Conservation (phyloP, 2,329 filamentous ascomycete species). For the Alternaria tenuissima region DNA sequence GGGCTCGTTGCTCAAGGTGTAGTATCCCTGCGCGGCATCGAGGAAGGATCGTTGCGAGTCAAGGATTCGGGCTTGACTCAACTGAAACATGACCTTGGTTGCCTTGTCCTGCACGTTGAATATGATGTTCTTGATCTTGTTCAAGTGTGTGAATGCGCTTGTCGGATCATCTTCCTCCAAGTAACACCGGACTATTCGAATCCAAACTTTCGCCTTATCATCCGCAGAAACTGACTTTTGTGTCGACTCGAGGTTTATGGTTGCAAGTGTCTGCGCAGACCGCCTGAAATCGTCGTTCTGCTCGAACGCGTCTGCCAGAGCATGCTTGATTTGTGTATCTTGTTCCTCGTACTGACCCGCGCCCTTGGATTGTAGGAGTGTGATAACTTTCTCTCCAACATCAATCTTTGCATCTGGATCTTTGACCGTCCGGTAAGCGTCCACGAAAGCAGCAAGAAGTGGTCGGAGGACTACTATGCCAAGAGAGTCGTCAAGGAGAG, state of each 20-base stretch:
- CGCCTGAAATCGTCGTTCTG: constrained; percentile 78
- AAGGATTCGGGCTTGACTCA: constrained; percentile 90
- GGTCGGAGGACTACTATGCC: constrained; percentile 79
- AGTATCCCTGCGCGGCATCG: constrained; percentile 86
- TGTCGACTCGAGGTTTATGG: constrained; percentile 87
- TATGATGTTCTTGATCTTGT: constrained; percentile 94
- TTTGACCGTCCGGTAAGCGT: constrained; percentile 67
- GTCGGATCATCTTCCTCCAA: constrained; percentile 93
- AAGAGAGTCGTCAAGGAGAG: constrained; percentile 72
- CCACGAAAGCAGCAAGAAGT: constrained; percentile 72
- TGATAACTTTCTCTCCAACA: constrained; percentile 77
- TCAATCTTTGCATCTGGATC: constrained; percentile 74
- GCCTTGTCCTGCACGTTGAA: constrained; percentile 77
- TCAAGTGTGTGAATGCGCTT: constrained; percentile 84
- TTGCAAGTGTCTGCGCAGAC: constrained; percentile 80
- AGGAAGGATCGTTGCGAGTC: constrained; percentile 91
- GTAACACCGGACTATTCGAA: constrained; percentile 92
- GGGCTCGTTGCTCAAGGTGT: constrained; percentile 80
- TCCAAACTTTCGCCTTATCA: constrained; percentile 85
- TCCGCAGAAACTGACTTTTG: constrained; percentile 84
- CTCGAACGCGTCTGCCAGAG: constrained; percentile 85
- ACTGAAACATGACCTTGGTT: constrained; percentile 82
- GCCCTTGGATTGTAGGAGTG: constrained; percentile 70
- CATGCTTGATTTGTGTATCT: constrained; percentile 77
- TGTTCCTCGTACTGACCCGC: constrained; percentile 82